phyloP scores from a whole-genome alignment of 257 asterid species.

The Gynochthodes officinalis region DNA sequence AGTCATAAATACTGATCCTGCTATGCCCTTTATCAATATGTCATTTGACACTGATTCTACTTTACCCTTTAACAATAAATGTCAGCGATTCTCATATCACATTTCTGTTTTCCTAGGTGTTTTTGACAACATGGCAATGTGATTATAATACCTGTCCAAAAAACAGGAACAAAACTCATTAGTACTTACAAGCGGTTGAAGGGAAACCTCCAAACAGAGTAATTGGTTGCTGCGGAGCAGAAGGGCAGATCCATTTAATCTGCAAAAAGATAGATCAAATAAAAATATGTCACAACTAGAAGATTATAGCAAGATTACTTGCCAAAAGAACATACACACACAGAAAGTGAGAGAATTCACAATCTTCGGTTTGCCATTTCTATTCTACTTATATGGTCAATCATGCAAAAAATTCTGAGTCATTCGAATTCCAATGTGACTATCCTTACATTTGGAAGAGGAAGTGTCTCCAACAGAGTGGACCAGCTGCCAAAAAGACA shows the following conservation, averaged over 20 bases:
- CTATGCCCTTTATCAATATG: neutral
- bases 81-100: neutral
- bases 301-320: neutral
- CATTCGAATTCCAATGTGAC: conserved; percentile 2
- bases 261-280: conserved; percentile 29
- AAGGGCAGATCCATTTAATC: conserved; percentile 95
- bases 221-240: conserved; percentile 75
- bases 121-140: neutral
- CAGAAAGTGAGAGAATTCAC: neutral
- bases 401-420: neutral
- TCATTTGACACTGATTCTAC: neutral
- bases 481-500: conserved; percentile 74
- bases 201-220: conserved; percentile 88
- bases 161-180: neutral
- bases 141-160: neutral
- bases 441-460: conserved; percentile 80
- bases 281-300: neutral
- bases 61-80: neutral
- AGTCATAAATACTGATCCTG: neutral
- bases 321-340: too few species aligned
- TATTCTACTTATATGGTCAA: neutral
- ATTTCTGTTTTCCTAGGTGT: neutral
- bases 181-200: conserved; percentile 77
- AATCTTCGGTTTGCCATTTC: neutral
- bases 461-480: conserved; percentile 78